These are phyloP conservation scores for Ogataea haglerorum DNA, from an alignment of 805 yeast genomes.

Conservation along the genomic window DNA sequence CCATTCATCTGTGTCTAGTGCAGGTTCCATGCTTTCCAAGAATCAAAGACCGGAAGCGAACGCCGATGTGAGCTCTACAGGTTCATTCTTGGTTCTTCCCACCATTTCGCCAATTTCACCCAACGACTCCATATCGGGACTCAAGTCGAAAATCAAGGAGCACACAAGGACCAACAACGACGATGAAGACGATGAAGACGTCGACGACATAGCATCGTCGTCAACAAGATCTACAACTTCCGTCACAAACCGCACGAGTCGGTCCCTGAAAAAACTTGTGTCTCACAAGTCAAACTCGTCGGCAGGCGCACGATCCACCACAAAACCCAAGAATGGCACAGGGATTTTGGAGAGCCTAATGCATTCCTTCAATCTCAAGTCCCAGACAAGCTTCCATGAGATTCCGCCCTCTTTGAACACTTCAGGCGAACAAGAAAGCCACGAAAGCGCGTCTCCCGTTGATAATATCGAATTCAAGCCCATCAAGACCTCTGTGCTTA, in stretches of 20 bases:
- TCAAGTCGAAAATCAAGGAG: conserved; percentile 1
- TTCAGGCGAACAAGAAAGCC: neutral
- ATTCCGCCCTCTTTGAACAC: conserved; percentile 1
- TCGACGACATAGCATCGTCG: conserved; percentile 2
- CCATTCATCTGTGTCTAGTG: conserved; percentile 11
- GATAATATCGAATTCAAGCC: conserved; percentile 45
- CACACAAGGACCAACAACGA: neutral
- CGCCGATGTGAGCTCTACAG: neutral
- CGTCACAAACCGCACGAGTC: neutral
- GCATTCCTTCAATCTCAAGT: conserved; percentile 27
- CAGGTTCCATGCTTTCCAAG: conserved; percentile 3
- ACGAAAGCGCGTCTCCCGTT: conserved; percentile 13
- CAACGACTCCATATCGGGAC: conserved; percentile 3
- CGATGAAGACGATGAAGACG: conserved; percentile 7
- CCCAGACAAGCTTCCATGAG: conserved; percentile 20
- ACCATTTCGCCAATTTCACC: conserved; percentile 10
- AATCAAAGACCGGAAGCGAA: conserved; percentile 3
- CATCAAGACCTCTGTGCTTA: conserved; percentile 43
- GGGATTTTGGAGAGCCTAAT: conserved; percentile 29
- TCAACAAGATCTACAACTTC: conserved; percentile 1
- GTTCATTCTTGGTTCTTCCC: conserved; percentile 6
- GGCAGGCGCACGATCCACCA: neutral
- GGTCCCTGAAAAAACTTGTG: neutral
- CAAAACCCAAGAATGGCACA: conserved; percentile 2
- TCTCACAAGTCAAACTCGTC: neutral